Evolutionary conservation across 768 basidiomycete species (phyloP).

Genomic region (Filobasidium floriforme): DNA sequence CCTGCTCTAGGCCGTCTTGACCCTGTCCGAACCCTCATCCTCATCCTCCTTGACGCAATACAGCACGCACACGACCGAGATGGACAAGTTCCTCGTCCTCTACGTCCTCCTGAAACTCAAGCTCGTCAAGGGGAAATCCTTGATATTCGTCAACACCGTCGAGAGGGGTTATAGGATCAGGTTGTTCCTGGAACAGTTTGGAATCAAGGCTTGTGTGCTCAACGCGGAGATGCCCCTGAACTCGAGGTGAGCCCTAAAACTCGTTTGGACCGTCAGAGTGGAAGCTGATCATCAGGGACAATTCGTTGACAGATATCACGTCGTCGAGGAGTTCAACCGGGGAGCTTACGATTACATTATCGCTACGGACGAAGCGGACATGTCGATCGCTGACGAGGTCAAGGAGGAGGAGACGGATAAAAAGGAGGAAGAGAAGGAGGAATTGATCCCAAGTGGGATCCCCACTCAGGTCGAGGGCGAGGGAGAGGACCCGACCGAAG

Average conservation of each 20-base stretch:
- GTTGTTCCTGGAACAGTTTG: slow-evolving; percentile 96
- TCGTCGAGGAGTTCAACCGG: slow-evolving; percentile 96
- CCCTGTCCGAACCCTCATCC: slow-evolving; percentile 78
- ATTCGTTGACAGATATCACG: slow-evolving; percentile 64
- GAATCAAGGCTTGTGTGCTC: slow-evolving; percentile 88
- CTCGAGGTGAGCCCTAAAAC: slow-evolving; percentile 55
- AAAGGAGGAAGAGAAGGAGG: slow-evolving; percentile 21
- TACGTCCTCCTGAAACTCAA: slow-evolving; percentile 95
- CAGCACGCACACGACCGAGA: slow-evolving; percentile 71
- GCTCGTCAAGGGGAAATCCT: slow-evolving; percentile 90
- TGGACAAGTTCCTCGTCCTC: slow-evolving; percentile 91
- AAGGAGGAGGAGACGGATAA: slow-evolving; percentile 41
- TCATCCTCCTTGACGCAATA: slow-evolving; percentile 79
- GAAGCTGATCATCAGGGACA: slow-evolving; percentile 10
- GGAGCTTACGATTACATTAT: slow-evolving; percentile 98
- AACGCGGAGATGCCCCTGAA: slow-evolving; percentile 94
- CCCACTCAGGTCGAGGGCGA: slow-evolving; percentile 6
- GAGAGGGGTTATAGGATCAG: slow-evolving; percentile 91
- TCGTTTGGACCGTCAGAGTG: background rate
- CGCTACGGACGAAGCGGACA: slow-evolving; percentile 78
- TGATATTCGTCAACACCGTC: slow-evolving; percentile 92
- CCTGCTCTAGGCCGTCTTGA: slow-evolving; percentile 72
- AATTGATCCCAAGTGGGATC: slow-evolving; percentile 16
- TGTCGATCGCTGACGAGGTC: slow-evolving; percentile 49
- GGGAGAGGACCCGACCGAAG: slow-evolving; percentile 41